A percentile compares a stretch with the other conserved stretches of the same genome.
Conservation (phyloP, 2,329 filamentous ascomycete genomes). For the Cryphonectria japonica region DNA sequence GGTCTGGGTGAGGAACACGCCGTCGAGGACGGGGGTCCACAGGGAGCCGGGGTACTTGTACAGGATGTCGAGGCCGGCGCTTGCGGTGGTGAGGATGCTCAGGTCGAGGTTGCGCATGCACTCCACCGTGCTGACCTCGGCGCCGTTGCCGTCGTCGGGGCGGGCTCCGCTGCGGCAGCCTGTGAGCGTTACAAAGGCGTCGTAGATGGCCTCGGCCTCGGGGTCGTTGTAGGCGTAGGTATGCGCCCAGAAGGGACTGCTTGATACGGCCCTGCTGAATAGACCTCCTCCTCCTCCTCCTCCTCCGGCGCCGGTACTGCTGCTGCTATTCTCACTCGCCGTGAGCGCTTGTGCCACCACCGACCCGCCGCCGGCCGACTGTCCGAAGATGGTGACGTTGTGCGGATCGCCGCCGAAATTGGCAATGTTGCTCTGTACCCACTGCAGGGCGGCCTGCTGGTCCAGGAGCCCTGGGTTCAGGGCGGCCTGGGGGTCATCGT, state of each 20-base stretch:
- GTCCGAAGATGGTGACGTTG: constrained; percentile 64
- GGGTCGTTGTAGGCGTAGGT: constrained; percentile 13
- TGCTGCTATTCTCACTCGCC: not conserved
- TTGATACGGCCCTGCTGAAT: constrained; percentile 4
- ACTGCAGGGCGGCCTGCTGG: constrained; percentile 60
- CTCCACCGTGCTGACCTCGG: not conserved
- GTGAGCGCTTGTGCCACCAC: constrained; percentile 15
- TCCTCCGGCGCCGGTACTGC: too few relatives aligned
- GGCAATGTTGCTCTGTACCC: constrained; percentile 63
- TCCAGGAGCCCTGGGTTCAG: constrained; percentile 69
- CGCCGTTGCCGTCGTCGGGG: not conserved
- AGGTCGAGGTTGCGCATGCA: constrained; percentile 7
- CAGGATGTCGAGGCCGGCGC: not conserved
- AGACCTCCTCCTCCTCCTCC: not conserved
- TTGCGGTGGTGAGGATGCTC: not conserved
- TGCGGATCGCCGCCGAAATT: constrained; percentile 62
- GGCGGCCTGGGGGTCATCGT: constrained; percentile 56
- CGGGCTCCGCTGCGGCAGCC: not conserved
- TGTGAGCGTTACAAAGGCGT: not conserved
- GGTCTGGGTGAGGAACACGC: not conserved
- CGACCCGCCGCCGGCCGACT: constrained; percentile 55
- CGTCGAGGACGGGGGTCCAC: constrained; percentile 13
- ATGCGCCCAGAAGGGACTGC: constrained; percentile 8
- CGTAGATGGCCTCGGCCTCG: not conserved
- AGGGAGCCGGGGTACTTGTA: not conserved